A percentile compares a stretch with the other conserved stretches of the same genome.
phyloP scores from a whole-genome alignment of 345 rosid species.

The Bruguiera gymnorhiza region DNA sequence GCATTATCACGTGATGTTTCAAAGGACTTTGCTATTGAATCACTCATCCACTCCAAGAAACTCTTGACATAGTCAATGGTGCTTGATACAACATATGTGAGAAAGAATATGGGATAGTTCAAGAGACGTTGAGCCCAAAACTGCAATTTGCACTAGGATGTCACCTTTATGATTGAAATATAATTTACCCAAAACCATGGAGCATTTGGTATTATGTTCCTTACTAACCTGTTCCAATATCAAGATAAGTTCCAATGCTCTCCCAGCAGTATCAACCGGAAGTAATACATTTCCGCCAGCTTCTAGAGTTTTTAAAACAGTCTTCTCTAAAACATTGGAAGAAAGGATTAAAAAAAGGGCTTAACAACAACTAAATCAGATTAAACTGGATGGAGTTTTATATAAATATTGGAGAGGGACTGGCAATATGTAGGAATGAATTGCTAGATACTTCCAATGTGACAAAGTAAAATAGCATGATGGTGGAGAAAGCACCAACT shows the following conservation, averaged over 20 bases:
- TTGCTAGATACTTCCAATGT: not conserved
- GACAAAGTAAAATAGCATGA: not conserved
- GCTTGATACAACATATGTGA: constrained; percentile 87
- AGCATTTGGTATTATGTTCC: not conserved
- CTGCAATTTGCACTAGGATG: constrained; percentile 46
- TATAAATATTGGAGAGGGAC: constrained; percentile 9
- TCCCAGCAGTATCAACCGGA: constrained; percentile 89
- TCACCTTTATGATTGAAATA: constrained; percentile 18
- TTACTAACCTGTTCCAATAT: constrained; percentile 78
- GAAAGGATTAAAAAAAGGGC: not conserved
- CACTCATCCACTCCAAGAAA: constrained; percentile 99
- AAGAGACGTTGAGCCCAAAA: constrained; percentile 65
- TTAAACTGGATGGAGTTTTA: constrained; percentile 18
- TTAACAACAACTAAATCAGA: not conserved
- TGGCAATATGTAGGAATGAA: not conserved
- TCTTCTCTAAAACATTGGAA: constrained; percentile 32
- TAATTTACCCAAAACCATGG: constrained; percentile 13
- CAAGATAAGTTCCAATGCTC: constrained; percentile 87
- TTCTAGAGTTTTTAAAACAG: constrained; percentile 69
- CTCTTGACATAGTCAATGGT: constrained; percentile 96
- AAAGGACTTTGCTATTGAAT: constrained; percentile 90
- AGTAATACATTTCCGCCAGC: constrained; percentile 85
- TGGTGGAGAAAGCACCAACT: not conserved
- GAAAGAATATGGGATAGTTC: constrained; percentile 79
- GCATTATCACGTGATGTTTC: constrained; percentile 98